Percentiles rank a stretch among this genome's conserved stretches.
Conservation (phyloP, 805 yeast species). For the Kuraishia capsulata region DNA sequence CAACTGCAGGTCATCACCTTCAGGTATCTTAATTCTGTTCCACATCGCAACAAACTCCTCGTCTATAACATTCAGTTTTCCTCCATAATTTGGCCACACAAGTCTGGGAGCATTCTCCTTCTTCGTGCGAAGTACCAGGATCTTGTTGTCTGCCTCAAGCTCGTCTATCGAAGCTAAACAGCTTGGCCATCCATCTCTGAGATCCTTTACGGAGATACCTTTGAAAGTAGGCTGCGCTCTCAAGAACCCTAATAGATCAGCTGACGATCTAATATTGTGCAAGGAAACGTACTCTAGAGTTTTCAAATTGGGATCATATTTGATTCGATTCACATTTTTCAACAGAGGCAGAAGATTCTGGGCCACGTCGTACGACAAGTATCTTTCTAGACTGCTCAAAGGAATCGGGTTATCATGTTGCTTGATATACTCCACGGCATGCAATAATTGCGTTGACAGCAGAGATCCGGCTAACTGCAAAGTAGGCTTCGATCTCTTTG, state of each 20-base stretch:
- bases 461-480: slow-evolving; percentile 34
- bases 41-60: slow-evolving; percentile 78
- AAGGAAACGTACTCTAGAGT: slow-evolving; percentile 83
- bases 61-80: slow-evolving; percentile 58
- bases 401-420: slow-evolving; percentile 60
- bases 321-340: slow-evolving; percentile 68
- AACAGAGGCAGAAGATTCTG: slow-evolving; percentile 61
- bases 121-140: slow-evolving; percentile 79
- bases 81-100: slow-evolving; percentile 79
- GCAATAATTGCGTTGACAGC: slow-evolving; percentile 75
- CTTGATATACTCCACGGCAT: slow-evolving; percentile 88
- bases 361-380: slow-evolving; percentile 54
- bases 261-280: slow-evolving; percentile 77
- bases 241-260: slow-evolving; percentile 65
- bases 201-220: slow-evolving; percentile 70
- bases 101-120: slow-evolving; percentile 91
- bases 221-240: slow-evolving; percentile 78
- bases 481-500: slow-evolving; percentile 2
- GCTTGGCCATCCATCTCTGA: slow-evolving; percentile 91
- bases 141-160: slow-evolving; percentile 66
- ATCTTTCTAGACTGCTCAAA: slow-evolving; percentile 54
- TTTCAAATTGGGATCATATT: slow-evolving; percentile 48
- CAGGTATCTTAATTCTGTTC: slow-evolving; percentile 73
- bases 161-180: slow-evolving; percentile 72
- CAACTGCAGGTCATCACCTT: slow-evolving; percentile 71